phyloP scores from a whole-genome alignment of 1,139 yeast species.

The Blastobotrys illinoisensis region DNA sequence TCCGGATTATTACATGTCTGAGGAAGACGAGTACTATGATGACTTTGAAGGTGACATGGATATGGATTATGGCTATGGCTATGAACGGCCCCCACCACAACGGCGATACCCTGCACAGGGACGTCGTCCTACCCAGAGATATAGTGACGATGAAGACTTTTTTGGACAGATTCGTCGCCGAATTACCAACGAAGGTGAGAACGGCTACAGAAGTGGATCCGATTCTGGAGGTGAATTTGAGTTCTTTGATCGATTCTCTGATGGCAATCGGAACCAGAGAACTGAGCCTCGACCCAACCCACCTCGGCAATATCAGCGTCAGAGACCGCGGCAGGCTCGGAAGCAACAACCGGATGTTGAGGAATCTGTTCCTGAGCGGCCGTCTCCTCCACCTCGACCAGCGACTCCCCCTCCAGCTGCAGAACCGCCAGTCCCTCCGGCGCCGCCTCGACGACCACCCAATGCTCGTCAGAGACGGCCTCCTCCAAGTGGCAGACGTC shows the following conservation, averaged over 20 bases:
- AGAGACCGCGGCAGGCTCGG: background rate
- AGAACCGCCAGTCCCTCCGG: background rate
- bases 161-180: background rate
- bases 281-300: background rate
- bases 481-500: background rate
- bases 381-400: background rate
- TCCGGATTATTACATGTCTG: background rate
- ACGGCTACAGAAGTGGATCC: background rate
- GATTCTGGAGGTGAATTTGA: background rate
- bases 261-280: background rate
- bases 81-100: background rate
- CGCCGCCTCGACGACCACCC: background rate
- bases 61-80: background rate
- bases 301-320: background rate
- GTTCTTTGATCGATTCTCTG: background rate
- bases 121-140: background rate
- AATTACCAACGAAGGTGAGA: background rate
- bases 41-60: background rate
- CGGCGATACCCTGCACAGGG: background rate
- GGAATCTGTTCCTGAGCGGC: background rate
- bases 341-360: background rate
- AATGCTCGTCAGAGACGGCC: background rate
- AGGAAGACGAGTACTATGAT: background rate
- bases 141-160: background rate
- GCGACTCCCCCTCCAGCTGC: background rate